phyloP scores from a whole-genome alignment of 805 yeast species.

The Barnettozyma wickerhamii region DNA sequence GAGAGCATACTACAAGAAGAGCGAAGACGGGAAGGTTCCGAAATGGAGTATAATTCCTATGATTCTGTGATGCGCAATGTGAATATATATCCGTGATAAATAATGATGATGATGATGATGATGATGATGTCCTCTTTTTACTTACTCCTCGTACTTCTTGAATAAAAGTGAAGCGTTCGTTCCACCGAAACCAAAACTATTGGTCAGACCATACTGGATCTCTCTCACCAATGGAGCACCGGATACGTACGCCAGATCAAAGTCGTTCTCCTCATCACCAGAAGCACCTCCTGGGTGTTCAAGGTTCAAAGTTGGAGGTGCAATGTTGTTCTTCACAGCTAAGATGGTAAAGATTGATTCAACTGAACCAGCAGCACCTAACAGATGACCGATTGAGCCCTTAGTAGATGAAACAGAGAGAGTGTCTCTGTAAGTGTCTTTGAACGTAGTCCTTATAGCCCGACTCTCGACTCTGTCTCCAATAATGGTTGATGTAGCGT shows the following conservation, averaged over 20 bases:
- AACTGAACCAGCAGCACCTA: conserved; percentile 96
- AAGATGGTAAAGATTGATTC: conserved; percentile 79
- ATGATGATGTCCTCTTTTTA: neutral
- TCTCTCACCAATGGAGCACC: conserved; percentile 38
- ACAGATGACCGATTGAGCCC: conserved; percentile 88
- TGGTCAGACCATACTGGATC: conserved; percentile 63
- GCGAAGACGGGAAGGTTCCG: conserved; percentile 19
- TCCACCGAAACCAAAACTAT: conserved; percentile 98
- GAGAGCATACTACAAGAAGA: conserved; percentile 38
- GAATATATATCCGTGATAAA: neutral
- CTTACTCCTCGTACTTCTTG: conserved; percentile 26
- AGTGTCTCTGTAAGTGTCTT: conserved; percentile 24
- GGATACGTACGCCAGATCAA: conserved; percentile 52
- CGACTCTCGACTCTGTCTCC: conserved; percentile 87
- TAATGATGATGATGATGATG: neutral
- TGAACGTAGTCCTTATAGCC: conserved; percentile 61
- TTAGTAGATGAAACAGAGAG: conserved; percentile 75
- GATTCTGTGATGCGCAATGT: conserved; percentile 20
- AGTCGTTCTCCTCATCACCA: conserved; percentile 34
- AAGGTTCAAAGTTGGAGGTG: conserved; percentile 85
- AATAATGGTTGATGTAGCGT: conserved; percentile 87
- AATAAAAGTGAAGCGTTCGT: conserved; percentile 76
- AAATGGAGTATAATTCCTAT: conserved; percentile 37
- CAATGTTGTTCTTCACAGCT: conserved; percentile 48
- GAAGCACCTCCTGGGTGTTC: conserved; percentile 45